phyloP scores from a whole-genome alignment of 257 asterid genomes.

The Solanum piurae region DNA sequence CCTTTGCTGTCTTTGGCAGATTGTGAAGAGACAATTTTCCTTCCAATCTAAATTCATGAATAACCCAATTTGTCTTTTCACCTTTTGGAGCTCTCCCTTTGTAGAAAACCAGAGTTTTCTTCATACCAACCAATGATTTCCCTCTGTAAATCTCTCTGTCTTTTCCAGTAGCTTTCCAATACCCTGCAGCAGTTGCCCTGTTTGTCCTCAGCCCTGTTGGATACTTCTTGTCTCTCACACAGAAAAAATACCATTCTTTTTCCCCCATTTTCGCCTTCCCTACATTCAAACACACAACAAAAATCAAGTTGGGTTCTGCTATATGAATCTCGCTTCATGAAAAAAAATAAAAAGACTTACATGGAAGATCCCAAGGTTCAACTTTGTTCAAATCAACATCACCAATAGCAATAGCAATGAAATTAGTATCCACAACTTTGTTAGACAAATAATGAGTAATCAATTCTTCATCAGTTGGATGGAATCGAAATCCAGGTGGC shows the following conservation, averaged over 20 bases:
- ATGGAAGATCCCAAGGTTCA: slow-evolving; percentile 79
- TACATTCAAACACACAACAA: slow-evolving; percentile 1
- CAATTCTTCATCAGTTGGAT: slow-evolving; percentile 73
- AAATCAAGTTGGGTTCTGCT: rapidly evolving
- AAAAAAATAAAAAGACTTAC: slow-evolving; percentile 13
- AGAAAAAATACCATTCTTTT: slow-evolving; percentile 75
- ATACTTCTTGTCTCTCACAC: slow-evolving; percentile 66
- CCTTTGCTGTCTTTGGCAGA: slow-evolving; percentile 38
- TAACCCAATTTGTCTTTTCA: slow-evolving; percentile 61
- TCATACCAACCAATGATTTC: slow-evolving; percentile 52
- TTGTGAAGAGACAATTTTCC: slow-evolving; percentile 37
- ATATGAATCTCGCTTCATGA: neutral
- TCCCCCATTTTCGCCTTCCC: slow-evolving; percentile 75
- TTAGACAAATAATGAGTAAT: slow-evolving; percentile 57
- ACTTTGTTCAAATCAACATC: slow-evolving; percentile 74
- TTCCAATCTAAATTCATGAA: slow-evolving; percentile 68
- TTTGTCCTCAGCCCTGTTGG: slow-evolving; percentile 69
- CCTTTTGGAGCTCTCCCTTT: slow-evolving; percentile 83
- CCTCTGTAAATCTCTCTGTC: slow-evolving; percentile 54
- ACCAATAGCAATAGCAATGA: slow-evolving; percentile 49
- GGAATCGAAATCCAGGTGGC: slow-evolving; percentile 79
- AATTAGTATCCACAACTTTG: slow-evolving; percentile 35
- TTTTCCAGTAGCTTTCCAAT: slow-evolving; percentile 91
- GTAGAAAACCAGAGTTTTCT: slow-evolving; percentile 75
- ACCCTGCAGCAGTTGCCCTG: slow-evolving; percentile 67